phyloP scores from a whole-genome alignment of 164 flowering plant species.

The Stephania japonica region DNA sequence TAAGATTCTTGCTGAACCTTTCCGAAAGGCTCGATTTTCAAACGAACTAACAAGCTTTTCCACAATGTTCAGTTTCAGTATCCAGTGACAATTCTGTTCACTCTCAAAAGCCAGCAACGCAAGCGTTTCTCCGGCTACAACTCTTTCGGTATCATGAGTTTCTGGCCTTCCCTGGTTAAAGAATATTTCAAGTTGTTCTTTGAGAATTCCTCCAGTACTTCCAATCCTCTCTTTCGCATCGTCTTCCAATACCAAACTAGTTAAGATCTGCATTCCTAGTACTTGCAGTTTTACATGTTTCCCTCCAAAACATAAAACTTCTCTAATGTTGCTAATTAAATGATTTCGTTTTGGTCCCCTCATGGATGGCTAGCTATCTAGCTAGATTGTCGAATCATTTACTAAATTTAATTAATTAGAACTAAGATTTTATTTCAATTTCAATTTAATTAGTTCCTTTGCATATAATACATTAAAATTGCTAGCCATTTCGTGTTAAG shows the following conservation, averaged over 20 bases:
- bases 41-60: conserved; percentile 48
- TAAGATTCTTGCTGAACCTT: conserved; percentile 74
- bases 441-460: too few relatives aligned
- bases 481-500: too few relatives aligned
- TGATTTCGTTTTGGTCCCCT: too few relatives aligned
- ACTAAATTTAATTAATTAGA: too few relatives aligned
- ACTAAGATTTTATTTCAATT: too few relatives aligned
- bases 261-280: conserved; percentile 64
- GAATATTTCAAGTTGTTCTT: conserved; percentile 53
- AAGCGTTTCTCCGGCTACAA: conserved; percentile 80
- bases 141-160: conserved; percentile 36
- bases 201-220: conserved; percentile 74
- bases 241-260: conserved; percentile 62
- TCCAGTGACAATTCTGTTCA: conserved; percentile 45
- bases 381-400: too few relatives aligned
- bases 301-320: conserved; percentile 62
- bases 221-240: conserved; percentile 87
- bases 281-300: conserved; percentile 54
- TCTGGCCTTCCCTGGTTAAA: conserved; percentile 32
- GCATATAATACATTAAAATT: too few relatives aligned
- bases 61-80: conserved; percentile 41
- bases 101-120: conserved; percentile 82
- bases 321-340: conserved; percentile 61
- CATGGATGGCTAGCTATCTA: too few relatives aligned
- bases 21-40: conserved; percentile 39